These are phyloP conservation scores for Suhomyces maxii DNA, from an alignment of 1,139 yeast genomes.

Conservation along the genomic window DNA sequence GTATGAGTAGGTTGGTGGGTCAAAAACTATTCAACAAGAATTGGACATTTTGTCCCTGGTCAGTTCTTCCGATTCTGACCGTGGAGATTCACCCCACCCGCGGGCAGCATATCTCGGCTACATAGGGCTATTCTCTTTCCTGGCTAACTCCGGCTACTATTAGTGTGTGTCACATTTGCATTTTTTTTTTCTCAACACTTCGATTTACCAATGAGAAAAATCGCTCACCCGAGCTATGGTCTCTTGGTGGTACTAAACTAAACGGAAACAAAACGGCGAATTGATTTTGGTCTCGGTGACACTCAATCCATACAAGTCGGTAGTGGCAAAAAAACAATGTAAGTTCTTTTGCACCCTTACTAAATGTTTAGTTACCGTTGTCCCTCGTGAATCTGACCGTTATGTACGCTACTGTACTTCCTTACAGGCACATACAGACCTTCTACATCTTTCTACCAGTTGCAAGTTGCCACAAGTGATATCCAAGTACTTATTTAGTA, in stretches of 20 bases:
- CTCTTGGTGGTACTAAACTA: neutral
- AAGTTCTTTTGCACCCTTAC: too few species aligned
- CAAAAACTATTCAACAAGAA: neutral
- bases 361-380: too few species aligned
- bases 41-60: too few species aligned
- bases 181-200: neutral
- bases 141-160: neutral
- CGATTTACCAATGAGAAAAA: slow-evolving; percentile 10
- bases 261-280: too few species aligned
- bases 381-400: too few species aligned
- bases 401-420: too few species aligned
- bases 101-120: neutral
- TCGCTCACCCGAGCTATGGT: slow-evolving; percentile 7
- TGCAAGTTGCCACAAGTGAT: too few species aligned
- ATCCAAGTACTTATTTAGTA: too few species aligned
- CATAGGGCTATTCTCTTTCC: neutral
- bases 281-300: neutral
- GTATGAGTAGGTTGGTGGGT: neutral
- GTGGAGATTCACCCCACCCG: neutral
- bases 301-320: neutral
- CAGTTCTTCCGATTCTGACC: neutral
- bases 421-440: too few species aligned
- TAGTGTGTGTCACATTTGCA: neutral
- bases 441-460: too few species aligned
- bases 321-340: neutral